Base-by-base conservation (phyloP, 371 early-diverging fungal genomes). In the Rhizomucor pusillus region DNA sequence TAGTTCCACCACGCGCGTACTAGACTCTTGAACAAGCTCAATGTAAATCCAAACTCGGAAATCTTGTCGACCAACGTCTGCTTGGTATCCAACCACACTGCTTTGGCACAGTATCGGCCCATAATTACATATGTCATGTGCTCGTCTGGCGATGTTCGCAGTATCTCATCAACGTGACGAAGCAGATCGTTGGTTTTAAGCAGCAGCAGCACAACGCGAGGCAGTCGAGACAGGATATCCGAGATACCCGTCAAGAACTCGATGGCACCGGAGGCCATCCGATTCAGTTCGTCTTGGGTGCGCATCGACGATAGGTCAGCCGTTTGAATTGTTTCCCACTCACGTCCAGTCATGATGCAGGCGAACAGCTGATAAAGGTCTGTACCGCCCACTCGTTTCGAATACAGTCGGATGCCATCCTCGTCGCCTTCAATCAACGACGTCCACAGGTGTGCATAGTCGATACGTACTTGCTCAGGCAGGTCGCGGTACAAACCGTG, bases 401-500 rank as follows among this genome's bases (percentile, higher is more conserved):
- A 71, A 50, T 83, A 82, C 48, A 69, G 59, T 23, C 64, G 57
- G 62, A 93, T 91, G 20, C 69, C 82, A 1, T 65, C 60, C 52
- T 87, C 90, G 59, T 94, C 81, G 19, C 89, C 91, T n/a, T 73
- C 62, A 59, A 95, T 88, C 35, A 95, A 67, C 0, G 89, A 77
- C 5, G 76, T 81, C 97, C 96, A 96, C 50, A 97, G 77, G 40
- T 85, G 81, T 1, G 95, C 94, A 65, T 95, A 96, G 59, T 87
- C 80, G 11, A 86, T 74, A n/a, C 91, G 82, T 69, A 95, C 85
- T n/a, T 81, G 78, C 2, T 76, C 66, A 1, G 87, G 54, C 29
- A 97, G 69, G 34, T 71, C 71, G n/a, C 93, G 87, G 68, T 97
- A 97, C 12, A 97, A 75, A 4, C 97, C 97, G 64, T 96, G 97